These are phyloP conservation scores for Backusella australiensis DNA, from an alignment of 192 early-diverging fungal species.

Conservation along the genomic window DNA sequence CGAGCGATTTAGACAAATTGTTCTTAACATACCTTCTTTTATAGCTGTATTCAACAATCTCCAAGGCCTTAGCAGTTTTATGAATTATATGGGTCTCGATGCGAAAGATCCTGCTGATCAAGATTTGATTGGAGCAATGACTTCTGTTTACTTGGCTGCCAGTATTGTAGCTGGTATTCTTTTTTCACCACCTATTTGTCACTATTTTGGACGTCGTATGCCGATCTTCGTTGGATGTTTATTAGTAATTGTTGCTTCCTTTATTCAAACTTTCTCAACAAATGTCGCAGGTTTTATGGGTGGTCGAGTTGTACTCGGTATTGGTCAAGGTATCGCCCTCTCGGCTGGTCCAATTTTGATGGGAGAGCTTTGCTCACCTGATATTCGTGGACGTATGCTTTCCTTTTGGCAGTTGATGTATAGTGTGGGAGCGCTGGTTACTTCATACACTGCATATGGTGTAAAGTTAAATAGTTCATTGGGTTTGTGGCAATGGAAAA, in stretches of 20 bases:
- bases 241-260: slow-evolving; percentile 15
- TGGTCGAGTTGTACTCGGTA: slow-evolving; percentile 20
- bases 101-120: slow-evolving; percentile 2
- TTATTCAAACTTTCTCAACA: slow-evolving; percentile 17
- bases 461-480: neutral
- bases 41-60: slow-evolving; percentile 28
- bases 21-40: neutral
- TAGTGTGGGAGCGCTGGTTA: slow-evolving; percentile 22
- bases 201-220: slow-evolving; percentile 22
- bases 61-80: slow-evolving; percentile 4
- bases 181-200: slow-evolving; percentile 18
- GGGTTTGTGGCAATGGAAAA: slow-evolving; percentile 24
- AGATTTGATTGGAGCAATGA: slow-evolving; percentile 18
- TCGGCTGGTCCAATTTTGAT: slow-evolving; percentile 23
- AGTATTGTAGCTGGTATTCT: slow-evolving; percentile 21
- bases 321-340: slow-evolving; percentile 21
- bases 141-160: slow-evolving; percentile 13
- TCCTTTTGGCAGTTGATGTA: slow-evolving; percentile 28
- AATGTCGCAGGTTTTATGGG: slow-evolving; percentile 24
- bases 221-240: slow-evolving; percentile 16
- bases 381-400: slow-evolving; percentile 28
- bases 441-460: slow-evolving; percentile 22
- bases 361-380: slow-evolving; percentile 18
- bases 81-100: slow-evolving; percentile 7
- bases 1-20: neutral